Evolutionary conservation across 2,329 filamentous ascomycete genomes (phyloP).

Genomic region (Fusarium pininemorale): DNA sequence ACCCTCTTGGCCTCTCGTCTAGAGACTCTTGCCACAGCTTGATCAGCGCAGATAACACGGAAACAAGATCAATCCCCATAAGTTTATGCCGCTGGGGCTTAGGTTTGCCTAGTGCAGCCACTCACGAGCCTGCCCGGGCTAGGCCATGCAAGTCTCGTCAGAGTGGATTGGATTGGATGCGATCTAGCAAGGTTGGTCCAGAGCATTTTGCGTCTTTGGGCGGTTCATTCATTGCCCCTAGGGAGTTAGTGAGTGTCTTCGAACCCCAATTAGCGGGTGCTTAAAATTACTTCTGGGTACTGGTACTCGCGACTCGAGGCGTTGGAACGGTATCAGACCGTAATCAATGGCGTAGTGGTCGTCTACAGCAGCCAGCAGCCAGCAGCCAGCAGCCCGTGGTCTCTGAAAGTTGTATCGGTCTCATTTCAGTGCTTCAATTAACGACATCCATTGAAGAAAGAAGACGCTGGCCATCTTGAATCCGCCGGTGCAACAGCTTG

Average conservation of each 20-base stretch:
- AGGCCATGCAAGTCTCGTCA: constrained; percentile 26
- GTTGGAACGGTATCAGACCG: background rate
- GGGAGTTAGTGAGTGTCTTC: background rate
- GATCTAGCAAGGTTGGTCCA: constrained; percentile 36
- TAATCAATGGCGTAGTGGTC: background rate
- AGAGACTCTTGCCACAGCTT: background rate
- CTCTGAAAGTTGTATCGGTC: background rate
- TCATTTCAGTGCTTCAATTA: background rate
- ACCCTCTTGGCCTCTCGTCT: background rate
- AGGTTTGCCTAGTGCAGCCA: constrained; percentile 22
- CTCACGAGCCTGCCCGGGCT: constrained; percentile 16
- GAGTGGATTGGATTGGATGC: constrained; percentile 10
- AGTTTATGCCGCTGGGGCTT: constrained; percentile 4
- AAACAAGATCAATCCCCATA: constrained; percentile 29
- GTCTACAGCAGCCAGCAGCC: background rate
- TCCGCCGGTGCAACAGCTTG: constrained; percentile 14
- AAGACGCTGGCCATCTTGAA: constrained; percentile 4
- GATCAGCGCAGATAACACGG: constrained; percentile 36
- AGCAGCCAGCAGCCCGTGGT: background rate
- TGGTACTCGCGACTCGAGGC: background rate
- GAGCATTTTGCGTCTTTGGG: constrained; percentile 27
- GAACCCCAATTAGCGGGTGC: constrained; percentile 8
- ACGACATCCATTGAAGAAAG: background rate
- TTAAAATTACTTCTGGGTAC: constrained; percentile 20
- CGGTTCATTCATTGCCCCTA: constrained; percentile 4